Conservation (phyloP, 2,329 filamentous ascomycete species). For the Cytospora paraplurivora region DNA sequence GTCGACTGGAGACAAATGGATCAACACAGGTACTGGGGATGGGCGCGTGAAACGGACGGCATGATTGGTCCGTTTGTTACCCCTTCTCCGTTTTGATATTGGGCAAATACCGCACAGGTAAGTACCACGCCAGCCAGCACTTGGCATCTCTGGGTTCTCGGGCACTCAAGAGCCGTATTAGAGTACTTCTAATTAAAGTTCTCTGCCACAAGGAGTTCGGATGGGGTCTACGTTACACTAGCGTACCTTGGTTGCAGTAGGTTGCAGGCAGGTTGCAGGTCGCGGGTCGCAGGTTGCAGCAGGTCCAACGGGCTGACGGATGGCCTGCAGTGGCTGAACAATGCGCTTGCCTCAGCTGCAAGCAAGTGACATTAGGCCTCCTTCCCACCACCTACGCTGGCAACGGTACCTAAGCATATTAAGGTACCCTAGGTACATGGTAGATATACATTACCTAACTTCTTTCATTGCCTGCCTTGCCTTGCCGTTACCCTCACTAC, state of each 20-base stretch:
- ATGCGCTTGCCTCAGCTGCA: constrained; percentile 1
- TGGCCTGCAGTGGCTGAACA: constrained; percentile 1
- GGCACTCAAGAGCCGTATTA: neutral
- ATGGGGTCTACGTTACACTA: neutral
- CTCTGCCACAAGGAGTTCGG: neutral
- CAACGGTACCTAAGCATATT: too few relatives aligned
- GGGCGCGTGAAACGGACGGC: neutral
- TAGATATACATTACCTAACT: constrained; percentile 1
- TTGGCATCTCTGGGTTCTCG: neutral
- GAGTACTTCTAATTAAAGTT: neutral
- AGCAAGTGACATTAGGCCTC: neutral
- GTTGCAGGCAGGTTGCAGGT: neutral
- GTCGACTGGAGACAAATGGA: neutral
- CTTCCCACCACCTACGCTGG: too few relatives aligned
- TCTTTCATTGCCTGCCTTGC: constrained; percentile 4
- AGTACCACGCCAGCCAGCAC: neutral
- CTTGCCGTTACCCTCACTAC: constrained; percentile 5
- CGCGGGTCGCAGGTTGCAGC: constrained; percentile 1
- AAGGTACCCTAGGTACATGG: neutral
- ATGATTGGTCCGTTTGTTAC: neutral
- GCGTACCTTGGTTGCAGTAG: too few relatives aligned
- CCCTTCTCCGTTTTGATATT: constrained; percentile 1
- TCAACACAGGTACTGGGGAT: neutral
- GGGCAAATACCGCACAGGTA: neutral
- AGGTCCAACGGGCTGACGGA: neutral